A percentile compares a stretch with the other conserved stretches of the same genome.
Evolutionary conservation across 768 basidiomycete species (phyloP).

Genomic region (Trichaptum fuscoviolaceum): DNA sequence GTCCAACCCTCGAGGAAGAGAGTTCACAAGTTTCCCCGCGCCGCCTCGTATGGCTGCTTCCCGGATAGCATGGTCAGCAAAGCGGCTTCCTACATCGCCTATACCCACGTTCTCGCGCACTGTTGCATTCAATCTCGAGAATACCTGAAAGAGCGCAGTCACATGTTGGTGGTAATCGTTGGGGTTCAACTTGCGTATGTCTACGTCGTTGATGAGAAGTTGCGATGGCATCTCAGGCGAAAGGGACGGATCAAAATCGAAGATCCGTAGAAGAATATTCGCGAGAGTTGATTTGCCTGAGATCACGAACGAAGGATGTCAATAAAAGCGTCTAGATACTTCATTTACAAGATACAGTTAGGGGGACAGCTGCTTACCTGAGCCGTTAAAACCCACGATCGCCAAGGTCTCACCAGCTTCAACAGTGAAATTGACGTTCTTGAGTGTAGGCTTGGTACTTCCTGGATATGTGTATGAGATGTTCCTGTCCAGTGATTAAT

Average conservation of each 20-base stretch:
- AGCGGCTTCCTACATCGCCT: slow-evolving; percentile 63
- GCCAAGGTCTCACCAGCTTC: slow-evolving; percentile 76
- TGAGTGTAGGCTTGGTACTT: slow-evolving; percentile 57
- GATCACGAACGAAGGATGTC: neutral
- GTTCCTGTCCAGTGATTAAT: slow-evolving; percentile 34
- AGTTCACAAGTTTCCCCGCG: slow-evolving; percentile 58
- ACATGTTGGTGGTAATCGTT: slow-evolving; percentile 67
- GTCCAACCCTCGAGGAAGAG: slow-evolving; percentile 66
- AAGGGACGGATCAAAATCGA: slow-evolving; percentile 65
- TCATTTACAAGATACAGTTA: neutral
- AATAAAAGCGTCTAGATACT: neutral
- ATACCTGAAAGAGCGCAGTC: slow-evolving; percentile 83
- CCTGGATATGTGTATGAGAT: slow-evolving; percentile 81
- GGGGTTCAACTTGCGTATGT: slow-evolving; percentile 61
- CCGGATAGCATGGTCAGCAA: slow-evolving; percentile 49
- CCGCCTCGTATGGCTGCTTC: slow-evolving; percentile 68
- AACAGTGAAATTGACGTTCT: slow-evolving; percentile 64
- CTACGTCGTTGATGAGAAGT: slow-evolving; percentile 63
- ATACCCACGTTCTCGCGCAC: slow-evolving; percentile 84
- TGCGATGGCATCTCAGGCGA: slow-evolving; percentile 16
- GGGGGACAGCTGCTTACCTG: slow-evolving; percentile 43
- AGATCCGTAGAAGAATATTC: slow-evolving; percentile 71
- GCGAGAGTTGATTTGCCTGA: slow-evolving; percentile 85
- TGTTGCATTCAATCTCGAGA: slow-evolving; percentile 73
- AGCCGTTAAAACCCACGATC: slow-evolving; percentile 82